These are phyloP conservation scores for Diplotaxis tenuifolia DNA, from an alignment of 345 rosid genomes.

Conservation along the genomic window DNA sequence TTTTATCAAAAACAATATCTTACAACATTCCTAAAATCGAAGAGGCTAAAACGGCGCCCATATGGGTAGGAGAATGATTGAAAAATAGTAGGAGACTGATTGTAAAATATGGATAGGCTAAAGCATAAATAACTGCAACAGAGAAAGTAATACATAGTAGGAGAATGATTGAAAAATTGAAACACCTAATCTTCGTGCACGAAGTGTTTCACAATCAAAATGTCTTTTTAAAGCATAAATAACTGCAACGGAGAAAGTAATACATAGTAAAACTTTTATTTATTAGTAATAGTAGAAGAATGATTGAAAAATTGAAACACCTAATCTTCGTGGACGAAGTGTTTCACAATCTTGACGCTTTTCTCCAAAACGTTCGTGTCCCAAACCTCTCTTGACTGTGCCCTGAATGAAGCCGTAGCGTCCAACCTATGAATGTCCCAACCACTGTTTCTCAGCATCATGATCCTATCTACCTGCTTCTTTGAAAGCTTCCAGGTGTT, in stretches of 20 bases:
- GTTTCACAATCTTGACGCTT: conserved; percentile 67
- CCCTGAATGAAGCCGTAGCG: conserved; percentile 56
- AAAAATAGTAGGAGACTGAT: no score
- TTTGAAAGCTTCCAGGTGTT: conserved; percentile 54
- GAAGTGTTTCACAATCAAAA: conserved; percentile 32
- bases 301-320: background rate
- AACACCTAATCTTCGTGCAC: conserved; percentile 30
- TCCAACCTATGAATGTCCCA: conserved; percentile 73
- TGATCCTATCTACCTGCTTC: conserved; percentile 67
- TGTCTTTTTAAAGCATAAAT: background rate
- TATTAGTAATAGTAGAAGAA: background rate
- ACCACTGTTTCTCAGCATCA: conserved; percentile 45
- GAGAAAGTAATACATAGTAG: background rate
- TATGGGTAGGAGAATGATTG: no score
- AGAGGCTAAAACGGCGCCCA: no score
- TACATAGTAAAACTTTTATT: background rate
- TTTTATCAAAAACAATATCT: no score
- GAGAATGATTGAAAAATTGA: background rate
- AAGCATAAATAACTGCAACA: background rate
- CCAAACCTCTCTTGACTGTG: conserved; percentile 56
- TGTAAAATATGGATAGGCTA: no score
- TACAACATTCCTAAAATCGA: no score
- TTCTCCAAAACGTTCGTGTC: conserved; percentile 58
- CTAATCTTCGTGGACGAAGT: conserved; percentile 43
- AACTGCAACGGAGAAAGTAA: background rate